These are phyloP conservation scores for Pseudogymnoascus sp. DNA, from an alignment of 2,329 filamentous ascomycete genomes.

Conservation along the genomic window DNA sequence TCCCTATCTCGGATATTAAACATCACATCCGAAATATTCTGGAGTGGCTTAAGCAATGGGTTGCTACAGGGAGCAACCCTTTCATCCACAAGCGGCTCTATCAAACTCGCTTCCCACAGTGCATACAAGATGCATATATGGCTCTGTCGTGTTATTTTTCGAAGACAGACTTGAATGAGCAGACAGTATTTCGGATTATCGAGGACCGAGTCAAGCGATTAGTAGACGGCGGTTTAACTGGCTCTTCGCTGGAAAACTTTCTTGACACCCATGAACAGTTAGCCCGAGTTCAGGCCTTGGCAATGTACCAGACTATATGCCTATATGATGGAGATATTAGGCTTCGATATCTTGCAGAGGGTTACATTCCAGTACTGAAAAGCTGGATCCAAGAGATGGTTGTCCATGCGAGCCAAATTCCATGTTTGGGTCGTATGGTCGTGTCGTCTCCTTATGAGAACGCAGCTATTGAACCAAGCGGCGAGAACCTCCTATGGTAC, in stretches of 20 bases:
- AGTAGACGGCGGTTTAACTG: conserved; percentile 3
- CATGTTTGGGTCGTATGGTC: conserved; percentile 10
- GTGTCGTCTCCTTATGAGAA: not conserved
- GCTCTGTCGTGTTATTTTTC: conserved; percentile 22
- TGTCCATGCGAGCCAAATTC: not conserved
- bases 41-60: conserved; percentile 24
- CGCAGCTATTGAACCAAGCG: conserved; percentile 14
- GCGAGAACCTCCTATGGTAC: conserved; percentile 24
- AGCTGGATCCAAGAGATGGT: conserved; percentile 20
- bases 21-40: conserved; percentile 22
- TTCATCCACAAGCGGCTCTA: conserved; percentile 28
- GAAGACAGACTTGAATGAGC: conserved; percentile 24
- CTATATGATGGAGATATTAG: conserved; percentile 27
- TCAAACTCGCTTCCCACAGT: conserved; percentile 20
- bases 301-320: conserved; percentile 25
- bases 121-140: conserved; percentile 27
- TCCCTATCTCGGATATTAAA: conserved; percentile 18
- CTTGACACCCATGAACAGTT: conserved; percentile 15
- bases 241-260: not conserved
- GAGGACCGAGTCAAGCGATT: conserved; percentile 19
- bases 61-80: conserved; percentile 21
- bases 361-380: conserved; percentile 17
- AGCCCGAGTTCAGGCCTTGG: conserved; percentile 19
- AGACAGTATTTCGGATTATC: conserved; percentile 23
- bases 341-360: conserved; percentile 21